These are phyloP conservation scores for Actinidia arguta DNA, from an alignment of 179 eudicot genomes.

Conservation along the genomic window DNA sequence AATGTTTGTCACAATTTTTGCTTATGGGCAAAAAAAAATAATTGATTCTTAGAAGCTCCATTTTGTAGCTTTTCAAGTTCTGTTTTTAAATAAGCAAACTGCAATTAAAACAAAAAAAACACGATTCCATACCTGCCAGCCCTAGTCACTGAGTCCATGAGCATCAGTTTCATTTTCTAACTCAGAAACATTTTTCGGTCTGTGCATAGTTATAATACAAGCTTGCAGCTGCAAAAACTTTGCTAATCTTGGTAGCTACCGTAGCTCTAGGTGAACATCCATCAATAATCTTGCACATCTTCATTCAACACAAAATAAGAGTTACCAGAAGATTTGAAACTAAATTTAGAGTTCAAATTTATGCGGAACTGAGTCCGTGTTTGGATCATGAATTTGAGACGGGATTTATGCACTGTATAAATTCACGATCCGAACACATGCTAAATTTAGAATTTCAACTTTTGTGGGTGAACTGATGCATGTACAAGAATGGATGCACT, in stretches of 20 bases:
- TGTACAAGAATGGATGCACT: too few relatives aligned
- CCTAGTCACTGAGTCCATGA: constrained; percentile 58
- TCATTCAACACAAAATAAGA: constrained; percentile 1
- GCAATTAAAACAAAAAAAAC: too few relatives aligned
- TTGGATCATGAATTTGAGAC: too few relatives aligned
- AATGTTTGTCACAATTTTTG: too few relatives aligned
- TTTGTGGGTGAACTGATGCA: not conserved
- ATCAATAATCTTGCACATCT: constrained; percentile 64
- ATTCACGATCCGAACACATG: too few relatives aligned
- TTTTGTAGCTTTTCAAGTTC: too few relatives aligned
- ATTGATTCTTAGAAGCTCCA: too few relatives aligned
- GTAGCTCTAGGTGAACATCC: constrained; percentile 35
- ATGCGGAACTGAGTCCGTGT: too few relatives aligned
- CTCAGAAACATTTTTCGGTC: constrained; percentile 47
- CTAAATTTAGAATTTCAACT: not conserved
- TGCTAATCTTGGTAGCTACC: constrained; percentile 43
- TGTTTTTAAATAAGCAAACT: too few relatives aligned
- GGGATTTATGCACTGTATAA: too few relatives aligned
- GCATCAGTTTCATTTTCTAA: constrained; percentile 39
- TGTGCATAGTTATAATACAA: constrained; percentile 51
- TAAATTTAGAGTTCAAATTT: too few relatives aligned
- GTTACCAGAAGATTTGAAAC: not conserved
- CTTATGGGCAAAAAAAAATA: too few relatives aligned
- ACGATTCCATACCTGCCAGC: constrained; percentile 46
- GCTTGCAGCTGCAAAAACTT: constrained; percentile 54